Evolutionary conservation across 2,329 filamentous ascomycete species (phyloP).

Genomic region (Bipolaris cookei): DNA sequence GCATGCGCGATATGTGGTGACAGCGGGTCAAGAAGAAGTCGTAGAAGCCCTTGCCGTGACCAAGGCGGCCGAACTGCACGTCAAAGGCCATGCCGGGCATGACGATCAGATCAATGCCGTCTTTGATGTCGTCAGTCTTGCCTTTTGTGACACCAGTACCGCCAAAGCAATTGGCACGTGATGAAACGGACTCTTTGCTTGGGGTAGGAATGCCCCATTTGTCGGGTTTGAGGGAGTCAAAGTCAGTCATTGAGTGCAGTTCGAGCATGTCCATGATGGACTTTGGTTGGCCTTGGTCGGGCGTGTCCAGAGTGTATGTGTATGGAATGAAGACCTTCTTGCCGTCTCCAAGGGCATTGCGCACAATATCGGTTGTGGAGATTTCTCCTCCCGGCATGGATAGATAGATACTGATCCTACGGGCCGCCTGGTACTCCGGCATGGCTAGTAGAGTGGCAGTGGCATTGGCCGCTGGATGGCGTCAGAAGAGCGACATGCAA

Average conservation of each 20-base stretch:
- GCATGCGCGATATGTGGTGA: slow-evolving; percentile 59
- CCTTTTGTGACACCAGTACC: slow-evolving; percentile 58
- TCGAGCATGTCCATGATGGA: slow-evolving; percentile 97
- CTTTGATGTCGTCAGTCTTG: slow-evolving; percentile 36
- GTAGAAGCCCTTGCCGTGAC: slow-evolving; percentile 97
- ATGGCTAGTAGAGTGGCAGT: slow-evolving; percentile 70
- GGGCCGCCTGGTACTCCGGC: slow-evolving; percentile 76
- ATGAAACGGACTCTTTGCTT: slow-evolving; percentile 66
- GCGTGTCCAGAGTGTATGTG: slow-evolving; percentile 67
- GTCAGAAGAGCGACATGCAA: slow-evolving; percentile 19
- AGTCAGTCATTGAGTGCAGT: slow-evolving; percentile 75
- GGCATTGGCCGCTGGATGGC: slow-evolving; percentile 65
- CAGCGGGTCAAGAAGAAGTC: slow-evolving; percentile 89
- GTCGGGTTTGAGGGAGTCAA: slow-evolving; percentile 76
- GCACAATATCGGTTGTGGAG: slow-evolving; percentile 81
- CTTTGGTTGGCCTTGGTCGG: slow-evolving; percentile 53
- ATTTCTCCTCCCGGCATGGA: slow-evolving; percentile 91
- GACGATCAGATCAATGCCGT: slow-evolving; percentile 80
- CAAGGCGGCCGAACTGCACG: slow-evolving; percentile 73
- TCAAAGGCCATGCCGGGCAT: slow-evolving; percentile 96
- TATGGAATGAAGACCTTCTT: slow-evolving; percentile 94
- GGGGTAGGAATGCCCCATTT: slow-evolving; percentile 96
- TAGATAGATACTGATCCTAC: slow-evolving; percentile 82
- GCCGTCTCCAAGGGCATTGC: slow-evolving; percentile 74
- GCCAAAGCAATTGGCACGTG: slow-evolving; percentile 76